These are phyloP conservation scores for Eutypa lata DNA, from an alignment of 2,329 filamentous ascomycete species.

Conservation along the genomic window DNA sequence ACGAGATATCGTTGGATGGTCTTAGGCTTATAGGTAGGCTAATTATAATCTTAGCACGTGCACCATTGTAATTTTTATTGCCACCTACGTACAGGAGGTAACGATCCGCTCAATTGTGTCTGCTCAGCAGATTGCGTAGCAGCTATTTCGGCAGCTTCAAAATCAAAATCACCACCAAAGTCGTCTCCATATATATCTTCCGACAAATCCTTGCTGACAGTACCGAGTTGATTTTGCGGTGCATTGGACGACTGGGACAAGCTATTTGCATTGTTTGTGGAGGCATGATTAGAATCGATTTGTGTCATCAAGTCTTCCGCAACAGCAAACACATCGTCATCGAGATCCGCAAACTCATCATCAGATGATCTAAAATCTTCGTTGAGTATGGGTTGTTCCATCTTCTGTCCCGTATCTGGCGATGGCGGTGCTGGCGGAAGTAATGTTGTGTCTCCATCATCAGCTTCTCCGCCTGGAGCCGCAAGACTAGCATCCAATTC, in stretches of 20 bases:
- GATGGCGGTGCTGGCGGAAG: conserved; percentile 8
- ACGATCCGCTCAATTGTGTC: conserved; percentile 19
- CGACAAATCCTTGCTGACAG: conserved; percentile 32
- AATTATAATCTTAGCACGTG: conserved; percentile 61
- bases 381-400: conserved; percentile 5
- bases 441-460: conserved; percentile 6
- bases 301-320: conserved; percentile 40
- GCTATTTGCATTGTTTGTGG: conserved; percentile 10
- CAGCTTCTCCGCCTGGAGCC: conserved; percentile 18
- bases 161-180: conserved; percentile 70
- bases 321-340: conserved; percentile 57
- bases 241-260: conserved; percentile 12
- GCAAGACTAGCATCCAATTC: conserved; percentile 44
- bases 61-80: conserved; percentile 21
- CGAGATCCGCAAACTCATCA: conserved; percentile 65
- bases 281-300: conserved; percentile 26
- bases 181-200: conserved; percentile 64
- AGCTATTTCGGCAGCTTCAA: conserved; percentile 70
- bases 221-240: conserved; percentile 5
- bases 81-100: conserved; percentile 52
- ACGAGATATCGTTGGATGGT: conserved; percentile 86
- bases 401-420: conserved; percentile 13
- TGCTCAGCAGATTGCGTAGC: conserved; percentile 62
- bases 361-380: conserved; percentile 24
- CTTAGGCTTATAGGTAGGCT: conserved; percentile 65